Percentiles rank a stretch among this genome's conserved stretches.
Conservation (phyloP, 768 basidiomycete genomes). For the Boletus edulis region DNA sequence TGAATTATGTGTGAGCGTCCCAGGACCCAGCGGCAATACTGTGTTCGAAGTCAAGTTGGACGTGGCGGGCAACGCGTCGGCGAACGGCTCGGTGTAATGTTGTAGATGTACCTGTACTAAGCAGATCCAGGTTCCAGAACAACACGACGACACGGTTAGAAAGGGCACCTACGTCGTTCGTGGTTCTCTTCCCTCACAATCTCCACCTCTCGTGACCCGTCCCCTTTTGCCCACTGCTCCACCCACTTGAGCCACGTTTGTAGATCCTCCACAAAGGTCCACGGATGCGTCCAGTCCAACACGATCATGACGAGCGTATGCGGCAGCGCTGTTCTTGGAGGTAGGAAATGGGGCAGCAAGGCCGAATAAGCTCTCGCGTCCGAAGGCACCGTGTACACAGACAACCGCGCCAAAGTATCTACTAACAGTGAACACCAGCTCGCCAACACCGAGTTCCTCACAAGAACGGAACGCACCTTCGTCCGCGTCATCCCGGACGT, state of each 20-base stretch:
- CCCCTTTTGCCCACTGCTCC: conserved; percentile 74
- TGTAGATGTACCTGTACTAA: conserved; percentile 87
- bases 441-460: background rate
- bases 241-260: conserved; percentile 85
- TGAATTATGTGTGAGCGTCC: conserved; percentile 82
- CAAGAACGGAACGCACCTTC: conserved; percentile 62
- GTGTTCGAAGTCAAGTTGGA: conserved; percentile 62
- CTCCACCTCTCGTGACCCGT: conserved; percentile 64
- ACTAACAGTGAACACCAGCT: background rate
- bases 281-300: conserved; percentile 94
- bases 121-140: background rate
- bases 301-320: conserved; percentile 81
- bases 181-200: conserved; percentile 77
- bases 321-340: conserved; percentile 61
- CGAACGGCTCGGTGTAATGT: conserved; percentile 82
- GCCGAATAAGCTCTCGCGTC: conserved; percentile 67
- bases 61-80: conserved; percentile 60
- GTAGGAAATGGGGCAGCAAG: conserved; percentile 75
- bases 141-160: background rate
- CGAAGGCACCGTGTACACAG: conserved; percentile 89
- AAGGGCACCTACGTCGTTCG: conserved; percentile 66
- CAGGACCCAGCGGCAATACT: conserved; percentile 78
- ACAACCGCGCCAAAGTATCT: conserved; percentile 89
- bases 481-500: conserved; percentile 89
- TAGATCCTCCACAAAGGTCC: conserved; percentile 85